Percentiles rank a stretch among this genome's conserved stretches.
phyloP scores from a whole-genome alignment of 768 basidiomycete species.

The Chalciporus piperatus region DNA sequence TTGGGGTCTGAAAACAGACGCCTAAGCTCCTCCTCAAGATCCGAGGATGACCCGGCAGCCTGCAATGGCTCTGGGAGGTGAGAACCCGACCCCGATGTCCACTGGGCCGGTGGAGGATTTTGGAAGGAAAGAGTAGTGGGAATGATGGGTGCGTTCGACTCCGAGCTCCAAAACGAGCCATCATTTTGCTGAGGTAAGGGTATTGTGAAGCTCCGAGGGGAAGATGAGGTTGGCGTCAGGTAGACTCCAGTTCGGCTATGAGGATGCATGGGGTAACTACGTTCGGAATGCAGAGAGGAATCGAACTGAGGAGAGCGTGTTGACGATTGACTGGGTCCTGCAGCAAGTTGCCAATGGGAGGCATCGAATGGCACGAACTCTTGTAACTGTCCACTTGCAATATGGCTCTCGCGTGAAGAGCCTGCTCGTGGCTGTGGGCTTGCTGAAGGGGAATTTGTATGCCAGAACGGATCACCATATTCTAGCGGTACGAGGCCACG shows the following conservation, averaged over 20 bases:
- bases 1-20: conserved; percentile 4
- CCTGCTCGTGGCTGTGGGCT: neutral
- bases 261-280: neutral
- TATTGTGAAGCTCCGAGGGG: neutral
- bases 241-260: conserved; percentile 1
- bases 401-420: neutral
- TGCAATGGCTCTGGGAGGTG: neutral
- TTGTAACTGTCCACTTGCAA: conserved; percentile 3
- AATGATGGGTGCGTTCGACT: neutral
- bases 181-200: conserved; percentile 1
- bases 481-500: neutral
- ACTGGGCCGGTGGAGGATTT: conserved; percentile 3
- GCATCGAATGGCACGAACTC: neutral
- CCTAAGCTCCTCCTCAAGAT: neutral
- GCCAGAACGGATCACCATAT: neutral
- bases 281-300: neutral
- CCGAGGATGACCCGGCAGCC: neutral
- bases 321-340: neutral
- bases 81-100: conserved; percentile 1
- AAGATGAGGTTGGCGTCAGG: neutral
- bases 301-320: neutral
- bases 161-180: conserved; percentile 1
- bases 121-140: neutral
- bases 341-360: conserved; percentile 8
- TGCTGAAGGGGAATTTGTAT: neutral